These are phyloP conservation scores for Verticillium isaacii DNA, from an alignment of 2,329 filamentous ascomycete genomes.

Conservation along the genomic window DNA sequence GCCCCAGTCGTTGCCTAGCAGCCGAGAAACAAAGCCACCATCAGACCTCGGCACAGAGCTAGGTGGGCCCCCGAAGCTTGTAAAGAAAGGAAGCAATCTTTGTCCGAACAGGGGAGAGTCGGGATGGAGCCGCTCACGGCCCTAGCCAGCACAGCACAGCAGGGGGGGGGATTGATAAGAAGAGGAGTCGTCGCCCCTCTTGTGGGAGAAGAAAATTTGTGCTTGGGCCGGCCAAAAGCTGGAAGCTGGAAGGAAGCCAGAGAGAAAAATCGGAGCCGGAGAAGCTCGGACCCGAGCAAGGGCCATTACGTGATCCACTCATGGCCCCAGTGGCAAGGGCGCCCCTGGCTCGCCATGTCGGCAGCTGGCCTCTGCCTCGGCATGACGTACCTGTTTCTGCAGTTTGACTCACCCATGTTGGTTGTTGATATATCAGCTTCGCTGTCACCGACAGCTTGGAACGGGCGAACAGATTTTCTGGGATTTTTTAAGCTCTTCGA, in stretches of 20 bases:
- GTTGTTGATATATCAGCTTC: too few species aligned
- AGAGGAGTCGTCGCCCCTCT: background rate
- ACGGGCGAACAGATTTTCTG: too few species aligned
- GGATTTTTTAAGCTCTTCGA: too few species aligned
- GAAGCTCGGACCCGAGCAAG: background rate
- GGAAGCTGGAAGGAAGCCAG: background rate
- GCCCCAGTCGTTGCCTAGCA: background rate
- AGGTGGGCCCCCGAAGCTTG: background rate
- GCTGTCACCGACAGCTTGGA: too few species aligned
- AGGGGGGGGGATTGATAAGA: background rate
- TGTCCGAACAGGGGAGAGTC: background rate
- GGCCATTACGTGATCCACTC: too few species aligned
- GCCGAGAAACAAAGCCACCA: background rate
- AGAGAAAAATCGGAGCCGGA: background rate
- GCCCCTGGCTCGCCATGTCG: too few species aligned
- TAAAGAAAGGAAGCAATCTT: background rate
- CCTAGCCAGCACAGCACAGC: background rate
- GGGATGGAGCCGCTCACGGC: background rate
- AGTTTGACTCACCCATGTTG: too few species aligned
- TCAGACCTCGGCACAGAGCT: background rate
- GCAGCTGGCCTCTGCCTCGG: too few species aligned
- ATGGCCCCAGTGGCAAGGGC: too few species aligned
- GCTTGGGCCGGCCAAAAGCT: background rate
- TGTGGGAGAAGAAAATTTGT: background rate
- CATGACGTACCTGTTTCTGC: too few species aligned